phyloP scores from a whole-genome alignment of 2,329 filamentous ascomycete species.

The Fusarium pseudograminearum region DNA sequence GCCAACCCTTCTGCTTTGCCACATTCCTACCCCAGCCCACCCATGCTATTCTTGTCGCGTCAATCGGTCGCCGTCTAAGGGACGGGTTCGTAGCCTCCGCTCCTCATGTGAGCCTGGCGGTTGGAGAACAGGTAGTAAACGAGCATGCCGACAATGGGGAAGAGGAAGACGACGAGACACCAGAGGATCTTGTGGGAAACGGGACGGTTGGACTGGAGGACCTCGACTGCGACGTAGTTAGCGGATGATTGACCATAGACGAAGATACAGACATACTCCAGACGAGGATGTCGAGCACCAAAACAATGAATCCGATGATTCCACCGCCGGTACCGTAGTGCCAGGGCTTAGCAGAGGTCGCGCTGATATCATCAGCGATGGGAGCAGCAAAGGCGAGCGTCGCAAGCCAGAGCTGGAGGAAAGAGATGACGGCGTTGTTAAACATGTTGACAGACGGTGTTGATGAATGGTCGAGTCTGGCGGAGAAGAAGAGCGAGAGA shows the following conservation, averaged over 20 bases:
- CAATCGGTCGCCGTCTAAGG: neutral
- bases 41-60: accelerated
- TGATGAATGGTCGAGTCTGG: neutral
- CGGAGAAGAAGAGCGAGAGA: neutral
- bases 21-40: neutral
- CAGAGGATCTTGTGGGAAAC: constrained; percentile 69
- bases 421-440: constrained; percentile 29
- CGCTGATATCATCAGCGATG: constrained; percentile 47
- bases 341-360: constrained; percentile 60
- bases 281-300: constrained; percentile 72
- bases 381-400: constrained; percentile 63
- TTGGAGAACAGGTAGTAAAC: constrained; percentile 75
- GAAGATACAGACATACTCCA: constrained; percentile 63
- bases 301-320: constrained; percentile 69
- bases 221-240: constrained; percentile 63
- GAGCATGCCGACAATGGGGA: constrained; percentile 71
- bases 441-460: constrained; percentile 21
- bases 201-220: constrained; percentile 72
- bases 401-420: constrained; percentile 56
- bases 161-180: constrained; percentile 73
- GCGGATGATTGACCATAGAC: neutral
- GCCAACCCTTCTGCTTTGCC: neutral
- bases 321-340: constrained; percentile 72
- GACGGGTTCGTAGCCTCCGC: constrained; percentile 65
- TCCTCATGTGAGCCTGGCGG: constrained; percentile 65